Conservation (phyloP, 352 stramenopile species). For the Pythium sukuiense region DNA sequence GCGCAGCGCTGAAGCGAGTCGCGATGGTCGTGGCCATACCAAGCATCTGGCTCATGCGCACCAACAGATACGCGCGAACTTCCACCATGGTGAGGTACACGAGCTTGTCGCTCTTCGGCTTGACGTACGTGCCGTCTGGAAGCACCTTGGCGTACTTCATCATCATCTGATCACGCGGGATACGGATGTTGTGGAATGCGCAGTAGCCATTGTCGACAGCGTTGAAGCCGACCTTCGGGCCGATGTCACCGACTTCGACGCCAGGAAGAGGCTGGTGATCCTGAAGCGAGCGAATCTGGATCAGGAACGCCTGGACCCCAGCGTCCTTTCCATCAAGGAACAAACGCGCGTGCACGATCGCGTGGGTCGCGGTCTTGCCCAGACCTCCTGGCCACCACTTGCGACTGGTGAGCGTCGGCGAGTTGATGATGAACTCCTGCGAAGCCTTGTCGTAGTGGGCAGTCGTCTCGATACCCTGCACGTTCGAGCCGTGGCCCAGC, state of each 20-base stretch:
- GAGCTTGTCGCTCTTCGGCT: slow-evolving; percentile 67
- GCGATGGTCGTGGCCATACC: slow-evolving; percentile 42
- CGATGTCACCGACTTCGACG: slow-evolving; percentile 90
- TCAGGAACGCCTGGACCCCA: slow-evolving; percentile 94
- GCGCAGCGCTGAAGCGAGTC: slow-evolving; percentile 50
- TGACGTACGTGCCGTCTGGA: too few relatives aligned
- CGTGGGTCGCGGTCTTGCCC: slow-evolving; percentile 89
- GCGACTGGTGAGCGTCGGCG: slow-evolving; percentile 90
- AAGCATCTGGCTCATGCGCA: slow-evolving; percentile 18
- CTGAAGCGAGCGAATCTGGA: slow-evolving; percentile 86
- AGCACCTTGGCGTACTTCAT: slow-evolving; percentile 1
- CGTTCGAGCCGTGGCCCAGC: slow-evolving; percentile 93
- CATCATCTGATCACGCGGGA: slow-evolving; percentile 69
- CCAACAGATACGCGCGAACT: slow-evolving; percentile 34
- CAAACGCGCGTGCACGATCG: slow-evolving; percentile 91
- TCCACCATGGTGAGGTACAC: slow-evolving; percentile 65
- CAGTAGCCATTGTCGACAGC: slow-evolving; percentile 92
- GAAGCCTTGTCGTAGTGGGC: slow-evolving; percentile 88
- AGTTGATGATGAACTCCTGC: slow-evolving; percentile 94
- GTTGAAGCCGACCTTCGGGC: slow-evolving; percentile 91
- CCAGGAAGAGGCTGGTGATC: slow-evolving; percentile 79
- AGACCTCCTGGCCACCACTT: slow-evolving; percentile 97
- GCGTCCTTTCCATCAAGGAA: slow-evolving; percentile 48
- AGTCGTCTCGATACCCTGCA: slow-evolving; percentile 90
- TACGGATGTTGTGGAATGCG: slow-evolving; percentile 83